phyloP scores from a whole-genome alignment of 148 eudicot genomes.

The Chenopodium album region DNA sequence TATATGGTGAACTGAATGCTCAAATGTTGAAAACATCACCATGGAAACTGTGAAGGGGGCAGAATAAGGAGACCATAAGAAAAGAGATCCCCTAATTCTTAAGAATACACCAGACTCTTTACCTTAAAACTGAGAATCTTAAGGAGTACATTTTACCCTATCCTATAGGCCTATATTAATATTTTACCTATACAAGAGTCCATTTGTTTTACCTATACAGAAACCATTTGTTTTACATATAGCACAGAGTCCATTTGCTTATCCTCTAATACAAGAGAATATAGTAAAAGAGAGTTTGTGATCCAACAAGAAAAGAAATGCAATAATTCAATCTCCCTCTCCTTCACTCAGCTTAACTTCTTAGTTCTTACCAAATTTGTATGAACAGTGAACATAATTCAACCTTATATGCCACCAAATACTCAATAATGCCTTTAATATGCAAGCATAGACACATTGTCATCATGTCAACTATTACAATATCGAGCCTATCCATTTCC shows the following conservation, averaged over 20 bases:
- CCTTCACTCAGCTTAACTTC: neutral
- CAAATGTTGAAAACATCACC: constrained; percentile 96
- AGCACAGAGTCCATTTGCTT: too few species aligned
- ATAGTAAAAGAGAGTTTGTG: too few species aligned
- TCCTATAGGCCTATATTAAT: neutral
- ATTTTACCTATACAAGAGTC: neutral
- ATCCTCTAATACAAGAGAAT: neutral
- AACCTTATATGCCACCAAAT: neutral
- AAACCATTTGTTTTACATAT: too few species aligned
- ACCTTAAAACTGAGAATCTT: neutral
- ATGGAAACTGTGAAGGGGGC: constrained; percentile 66
- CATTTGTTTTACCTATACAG: too few species aligned
- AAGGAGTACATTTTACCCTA: too few species aligned
- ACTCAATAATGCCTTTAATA: neutral
- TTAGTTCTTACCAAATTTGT: neutral
- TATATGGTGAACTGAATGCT: constrained; percentile 74
- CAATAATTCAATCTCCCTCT: neutral
- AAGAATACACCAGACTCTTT: neutral
- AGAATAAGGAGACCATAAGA: neutral
- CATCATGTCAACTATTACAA: neutral
- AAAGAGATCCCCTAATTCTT: neutral
- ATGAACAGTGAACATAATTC: neutral
- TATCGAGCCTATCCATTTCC: neutral
- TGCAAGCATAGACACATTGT: neutral
- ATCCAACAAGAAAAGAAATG: neutral